Evolutionary conservation across 1,284 basidiomycete genomes (phyloP).

Genomic region (Coniferiporia weirii): DNA sequence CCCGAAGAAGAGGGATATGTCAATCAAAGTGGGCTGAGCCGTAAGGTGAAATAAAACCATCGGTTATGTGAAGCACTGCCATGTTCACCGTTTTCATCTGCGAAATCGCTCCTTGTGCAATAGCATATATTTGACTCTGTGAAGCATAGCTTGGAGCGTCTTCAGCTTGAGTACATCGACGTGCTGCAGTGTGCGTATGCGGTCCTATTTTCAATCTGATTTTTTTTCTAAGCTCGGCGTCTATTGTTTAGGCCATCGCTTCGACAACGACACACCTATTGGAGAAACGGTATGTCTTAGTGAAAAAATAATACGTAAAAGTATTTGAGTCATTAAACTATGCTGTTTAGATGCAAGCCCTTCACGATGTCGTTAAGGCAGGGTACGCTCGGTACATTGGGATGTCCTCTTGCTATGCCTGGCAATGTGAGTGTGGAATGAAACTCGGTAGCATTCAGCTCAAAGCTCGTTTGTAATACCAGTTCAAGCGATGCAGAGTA

Average conservation of each 20-base stretch:
- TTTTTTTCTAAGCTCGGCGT: neutral
- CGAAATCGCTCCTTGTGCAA: neutral
- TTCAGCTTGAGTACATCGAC: constrained; percentile 36
- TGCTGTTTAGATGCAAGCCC: constrained; percentile 42
- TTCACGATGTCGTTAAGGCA: constrained; percentile 41
- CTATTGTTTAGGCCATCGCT: constrained; percentile 32
- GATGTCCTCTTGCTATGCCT: constrained; percentile 38
- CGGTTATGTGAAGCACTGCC: neutral
- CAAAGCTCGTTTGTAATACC: neutral
- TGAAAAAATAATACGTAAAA: neutral
- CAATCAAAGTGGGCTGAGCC: constrained; percentile 35
- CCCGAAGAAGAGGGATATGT: constrained; percentile 29
- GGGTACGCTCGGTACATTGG: constrained; percentile 46
- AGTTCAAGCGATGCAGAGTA: constrained; percentile 37
- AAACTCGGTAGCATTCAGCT: neutral
- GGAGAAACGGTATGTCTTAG: constrained; percentile 29
- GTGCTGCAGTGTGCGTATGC: constrained; percentile 24
- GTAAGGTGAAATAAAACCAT: constrained; percentile 27
- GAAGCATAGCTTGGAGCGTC: constrained; percentile 31
- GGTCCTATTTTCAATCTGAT: neutral
- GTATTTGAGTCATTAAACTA: constrained; percentile 39
- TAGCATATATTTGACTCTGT: constrained; percentile 35
- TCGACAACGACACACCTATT: constrained; percentile 41
- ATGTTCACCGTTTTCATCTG: too few relatives aligned
- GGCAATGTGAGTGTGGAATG: constrained; percentile 28